These are phyloP conservation scores for Coleophoma eucalyptorum DNA, from an alignment of 2,329 filamentous ascomycete species.

Conservation along the genomic window DNA sequence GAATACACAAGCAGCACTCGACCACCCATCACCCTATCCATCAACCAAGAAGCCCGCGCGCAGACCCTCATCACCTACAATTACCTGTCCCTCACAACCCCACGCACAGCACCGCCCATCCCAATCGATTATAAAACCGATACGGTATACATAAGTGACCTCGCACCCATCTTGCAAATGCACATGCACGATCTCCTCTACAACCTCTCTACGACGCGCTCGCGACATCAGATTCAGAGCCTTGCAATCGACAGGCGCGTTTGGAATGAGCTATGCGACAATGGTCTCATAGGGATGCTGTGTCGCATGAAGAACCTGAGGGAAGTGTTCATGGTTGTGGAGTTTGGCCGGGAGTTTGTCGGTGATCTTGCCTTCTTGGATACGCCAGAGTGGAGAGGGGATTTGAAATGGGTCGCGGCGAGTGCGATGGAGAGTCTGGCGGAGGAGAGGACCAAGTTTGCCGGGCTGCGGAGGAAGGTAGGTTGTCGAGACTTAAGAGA, in stretches of 20 bases:
- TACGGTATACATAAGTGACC: slow-evolving; percentile 17
- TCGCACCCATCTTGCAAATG: slow-evolving; percentile 12
- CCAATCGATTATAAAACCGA: slow-evolving; percentile 11
- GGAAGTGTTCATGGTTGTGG: slow-evolving; percentile 19
- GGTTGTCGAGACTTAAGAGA: slow-evolving; percentile 1
- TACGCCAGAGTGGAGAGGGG: slow-evolving; percentile 17
- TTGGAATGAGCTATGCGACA: slow-evolving; percentile 18
- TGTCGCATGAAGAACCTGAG: slow-evolving; percentile 14
- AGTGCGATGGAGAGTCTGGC: slow-evolving; percentile 11
- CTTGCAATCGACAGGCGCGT: slow-evolving; percentile 18
- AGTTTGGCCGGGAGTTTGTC: slow-evolving; percentile 18
- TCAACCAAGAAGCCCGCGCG: slow-evolving; percentile 14
- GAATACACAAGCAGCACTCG: slow-evolving; percentile 16
- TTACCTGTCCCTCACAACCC: not conserved
- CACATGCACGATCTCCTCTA: slow-evolving; percentile 16
- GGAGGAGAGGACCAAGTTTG: slow-evolving; percentile 11
- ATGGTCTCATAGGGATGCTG: slow-evolving; percentile 16
- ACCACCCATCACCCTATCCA: slow-evolving; percentile 14
- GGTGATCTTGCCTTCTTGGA: slow-evolving; percentile 14
- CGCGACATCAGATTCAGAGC: slow-evolving; percentile 11
- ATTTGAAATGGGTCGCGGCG: slow-evolving; percentile 18
- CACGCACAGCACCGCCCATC: slow-evolving; percentile 5
- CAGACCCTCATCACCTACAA: slow-evolving; percentile 5
- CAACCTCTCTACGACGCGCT: slow-evolving; percentile 15
- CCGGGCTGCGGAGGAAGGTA: not conserved